phyloP scores from a whole-genome alignment of 1,284 basidiomycete genomes.

The Sporisorium exsertum region DNA sequence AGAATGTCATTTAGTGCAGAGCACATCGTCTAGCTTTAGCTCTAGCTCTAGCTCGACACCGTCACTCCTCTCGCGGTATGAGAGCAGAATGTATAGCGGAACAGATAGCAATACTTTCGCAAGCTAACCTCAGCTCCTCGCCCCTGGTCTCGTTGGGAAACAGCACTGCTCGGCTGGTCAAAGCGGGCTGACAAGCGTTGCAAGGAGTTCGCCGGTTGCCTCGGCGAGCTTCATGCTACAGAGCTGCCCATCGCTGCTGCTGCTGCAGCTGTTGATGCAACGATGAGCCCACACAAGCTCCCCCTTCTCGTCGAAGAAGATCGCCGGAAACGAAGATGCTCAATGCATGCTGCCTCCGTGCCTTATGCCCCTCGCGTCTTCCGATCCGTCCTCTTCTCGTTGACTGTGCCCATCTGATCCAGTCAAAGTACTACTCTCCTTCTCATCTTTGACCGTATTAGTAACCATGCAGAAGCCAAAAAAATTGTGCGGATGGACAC shows the following conservation, averaged over 20 bases:
- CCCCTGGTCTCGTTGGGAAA: too few relatives aligned
- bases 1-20: neutral
- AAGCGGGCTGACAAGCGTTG: too few relatives aligned
- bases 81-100: neutral
- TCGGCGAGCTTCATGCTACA: neutral
- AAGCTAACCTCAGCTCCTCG: too few relatives aligned
- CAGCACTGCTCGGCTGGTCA: neutral
- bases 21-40: neutral
- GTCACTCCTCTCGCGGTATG: neutral
- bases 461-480: too few relatives aligned
- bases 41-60: neutral
- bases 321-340: neutral
- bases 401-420: neutral
- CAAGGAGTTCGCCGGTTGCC: conserved; percentile 2
- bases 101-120: neutral
- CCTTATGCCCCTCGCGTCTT: neutral
- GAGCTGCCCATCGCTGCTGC: neutral
- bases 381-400: neutral
- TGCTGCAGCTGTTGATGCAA: neutral
- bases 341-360: neutral
- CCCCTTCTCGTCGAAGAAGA: neutral
- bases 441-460: too few relatives aligned
- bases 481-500: too few relatives aligned
- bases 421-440: too few relatives aligned
- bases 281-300: neutral